Conservation (phyloP, 768 basidiomycete genomes). For the Serendipita vermifera region DNA sequence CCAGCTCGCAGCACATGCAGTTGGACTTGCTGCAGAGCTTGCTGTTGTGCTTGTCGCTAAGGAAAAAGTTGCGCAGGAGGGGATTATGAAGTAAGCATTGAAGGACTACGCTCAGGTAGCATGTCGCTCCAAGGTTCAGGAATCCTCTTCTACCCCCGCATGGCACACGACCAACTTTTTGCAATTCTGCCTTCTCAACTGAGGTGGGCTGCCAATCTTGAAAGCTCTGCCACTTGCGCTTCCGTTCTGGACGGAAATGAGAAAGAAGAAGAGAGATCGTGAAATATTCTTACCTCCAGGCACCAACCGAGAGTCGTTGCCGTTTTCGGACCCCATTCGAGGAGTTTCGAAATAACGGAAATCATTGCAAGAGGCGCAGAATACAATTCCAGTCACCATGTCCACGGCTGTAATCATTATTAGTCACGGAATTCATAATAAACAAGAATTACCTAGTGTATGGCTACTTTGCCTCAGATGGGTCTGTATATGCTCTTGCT, state of each 20-base stretch:
- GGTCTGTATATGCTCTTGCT: conserved; percentile 37
- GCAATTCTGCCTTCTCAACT: neutral
- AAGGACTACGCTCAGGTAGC: conserved; percentile 84
- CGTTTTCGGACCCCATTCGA: no score
- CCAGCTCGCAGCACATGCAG: conserved; percentile 91
- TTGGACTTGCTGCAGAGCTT: conserved; percentile 47
- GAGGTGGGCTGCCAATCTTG: neutral
- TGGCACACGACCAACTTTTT: neutral
- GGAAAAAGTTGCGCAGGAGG: conserved; percentile 73
- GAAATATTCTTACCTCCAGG: neutral
- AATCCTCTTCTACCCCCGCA: conserved; percentile 63
- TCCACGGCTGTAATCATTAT: conserved; percentile 8
- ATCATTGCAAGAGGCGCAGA: neutral
- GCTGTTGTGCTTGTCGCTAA: conserved; percentile 79
- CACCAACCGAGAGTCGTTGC: neutral
- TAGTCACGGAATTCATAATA: neutral
- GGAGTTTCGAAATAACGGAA: no score
- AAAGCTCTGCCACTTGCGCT: neutral
- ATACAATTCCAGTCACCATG: neutral
- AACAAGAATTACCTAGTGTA: conserved; percentile 26
- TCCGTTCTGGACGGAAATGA: neutral
- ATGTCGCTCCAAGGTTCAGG: conserved; percentile 82
- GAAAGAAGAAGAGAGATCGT: neutral
- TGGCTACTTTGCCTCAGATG: conserved; percentile 52
- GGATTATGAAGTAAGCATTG: conserved; percentile 88